phyloP scores from a whole-genome alignment of 352 stramenopile genomes.

The Ophiocytium majus region DNA sequence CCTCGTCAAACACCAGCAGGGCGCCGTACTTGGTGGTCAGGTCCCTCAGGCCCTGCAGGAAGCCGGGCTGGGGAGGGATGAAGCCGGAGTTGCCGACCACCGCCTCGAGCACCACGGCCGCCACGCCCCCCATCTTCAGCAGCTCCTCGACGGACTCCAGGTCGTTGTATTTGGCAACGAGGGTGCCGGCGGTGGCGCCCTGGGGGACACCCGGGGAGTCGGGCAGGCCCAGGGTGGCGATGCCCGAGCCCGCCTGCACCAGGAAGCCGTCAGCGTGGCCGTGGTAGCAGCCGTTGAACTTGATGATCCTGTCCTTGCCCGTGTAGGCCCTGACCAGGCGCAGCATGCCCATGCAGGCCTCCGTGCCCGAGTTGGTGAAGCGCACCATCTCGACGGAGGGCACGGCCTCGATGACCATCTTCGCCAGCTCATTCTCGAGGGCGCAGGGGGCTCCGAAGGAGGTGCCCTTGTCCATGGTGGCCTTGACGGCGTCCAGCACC shows the following conservation, averaged over 20 bases:
- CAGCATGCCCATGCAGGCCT: conserved; percentile 84
- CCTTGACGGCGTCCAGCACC: conserved; percentile 69
- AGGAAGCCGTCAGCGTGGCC: conserved; percentile 79
- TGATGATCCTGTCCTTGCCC: conserved; percentile 74
- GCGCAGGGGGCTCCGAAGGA: conserved; percentile 75
- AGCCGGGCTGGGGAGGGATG: conserved; percentile 66
- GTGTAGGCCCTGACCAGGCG: conserved; percentile 76
- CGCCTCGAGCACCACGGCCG: conserved; percentile 75
- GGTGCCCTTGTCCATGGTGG: conserved; percentile 56
- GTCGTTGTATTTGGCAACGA: conserved; percentile 80
- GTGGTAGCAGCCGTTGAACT: conserved; percentile 85
- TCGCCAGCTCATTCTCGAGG: conserved; percentile 78
- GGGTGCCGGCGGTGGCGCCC: conserved; percentile 69
- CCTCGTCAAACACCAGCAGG: conserved; percentile 78
- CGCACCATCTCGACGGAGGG: conserved; percentile 82
- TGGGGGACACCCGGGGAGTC: conserved; percentile 73
- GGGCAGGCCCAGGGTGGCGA: conserved; percentile 64
- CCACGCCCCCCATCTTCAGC: conserved; percentile 72
- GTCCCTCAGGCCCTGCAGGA: conserved; percentile 64
- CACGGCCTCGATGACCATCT: conserved; percentile 76
- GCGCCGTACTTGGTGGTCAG: conserved; percentile 69
- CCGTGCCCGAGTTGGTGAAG: conserved; percentile 82
- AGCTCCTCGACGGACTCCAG: conserved; percentile 71
- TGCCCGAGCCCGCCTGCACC: conserved; percentile 76
- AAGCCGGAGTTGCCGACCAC: conserved; percentile 81